Evolutionary conservation across 2,329 filamentous ascomycete genomes (phyloP), one percentile per base, ranked within the genome.

Genomic region (Stachybotrys echinatus): DNA sequence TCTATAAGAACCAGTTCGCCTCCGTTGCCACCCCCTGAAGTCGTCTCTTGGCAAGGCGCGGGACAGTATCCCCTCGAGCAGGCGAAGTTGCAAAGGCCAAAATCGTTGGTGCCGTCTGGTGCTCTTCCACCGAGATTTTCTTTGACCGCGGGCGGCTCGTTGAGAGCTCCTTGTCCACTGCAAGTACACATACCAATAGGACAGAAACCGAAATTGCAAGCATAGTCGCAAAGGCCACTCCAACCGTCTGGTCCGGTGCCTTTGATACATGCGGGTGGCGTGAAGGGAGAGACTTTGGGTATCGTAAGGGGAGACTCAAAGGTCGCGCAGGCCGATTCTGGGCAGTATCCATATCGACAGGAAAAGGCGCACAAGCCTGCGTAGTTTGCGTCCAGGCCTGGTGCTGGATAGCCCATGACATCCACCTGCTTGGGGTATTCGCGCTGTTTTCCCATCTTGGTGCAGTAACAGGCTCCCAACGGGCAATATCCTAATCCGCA

Each of bases 1-100:
- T 48, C 47, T 5, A 48, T 43, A 23, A 22, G 43, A 2, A 48
- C 47, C 27, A 34, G n/a, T n/a, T n/a, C n/a, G n/a, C n/a, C n/a
- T n/a, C n/a, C n/a, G n/a, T n/a, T n/a, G n/a, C n/a, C n/a, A n/a
- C n/a, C n/a, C n/a, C n/a, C n/a, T n/a, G n/a, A n/a, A n/a, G n/a
- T n/a, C n/a, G n/a, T n/a, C n/a, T n/a, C n/a, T n/a, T n/a, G n/a
- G n/a, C n/a, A n/a, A n/a, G n/a, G n/a, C n/a, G n/a, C n/a, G n/a
- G 40, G 40, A 21, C 40, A 43, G 40, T 43, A 43, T 6, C n/a
- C 40, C 22, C 40, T 18, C 6, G 40, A 43, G 20, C 40, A 43
- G 20, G 40, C 40, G 22, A 43, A 43, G 7, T 43, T 43, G 40
- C 40, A 43, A 20, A 43, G 14, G 20, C 40, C 40, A 43, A 21